Base-by-base conservation (phyloP, 1,284 basidiomycete genomes). In the Marasmius fiardii region DNA sequence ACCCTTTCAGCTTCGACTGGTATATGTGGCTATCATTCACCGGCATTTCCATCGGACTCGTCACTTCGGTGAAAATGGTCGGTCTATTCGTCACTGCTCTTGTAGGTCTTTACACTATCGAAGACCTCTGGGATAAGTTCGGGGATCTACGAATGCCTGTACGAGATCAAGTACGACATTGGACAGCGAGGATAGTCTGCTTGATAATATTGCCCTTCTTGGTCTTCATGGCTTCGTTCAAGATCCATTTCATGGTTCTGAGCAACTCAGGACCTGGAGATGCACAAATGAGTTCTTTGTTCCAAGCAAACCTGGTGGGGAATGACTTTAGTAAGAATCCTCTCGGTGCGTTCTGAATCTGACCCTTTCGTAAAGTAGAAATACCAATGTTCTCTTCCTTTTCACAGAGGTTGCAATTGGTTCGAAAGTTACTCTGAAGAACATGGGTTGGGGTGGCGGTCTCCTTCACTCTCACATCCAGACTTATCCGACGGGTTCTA, bases 81-180 rank as follows among this genome's bases (percentile, higher is more conserved):
- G 97, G 96, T 37, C 79, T 98, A 33, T 99, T 99, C 67, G 93
- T 92, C 54, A 98, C 94, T 1, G 90, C 93, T 3, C 78, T 99
- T 50, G 94, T 98, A 33, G 96, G 97, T 34, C 72, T 97, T 2
- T 98, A 99, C 74, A 99, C 97, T 0, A 85, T 98, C 58, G 95
- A 98, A 70, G 97, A 99, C 67, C 83, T 99, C 2, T 99, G 96
- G 96, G 90, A 95, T 52, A 98, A 98, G 73, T 95, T 98, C 70
- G 97, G 97, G 12, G 96, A 99, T 69, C 76, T 98, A 10, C 87
- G 84, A 63, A 95, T 99, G 92, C 83, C 94, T 37, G 78, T 86
- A 54, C 93, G 95, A 56, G 89, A 92, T 52, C 98, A 99, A 79
- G 71, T 87, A 23, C 84, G 85, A 56, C 97, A 99, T 71, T 98